phyloP scores from a whole-genome alignment of 352 stramenopile genomes.

The Globisporangium abappressorium region DNA sequence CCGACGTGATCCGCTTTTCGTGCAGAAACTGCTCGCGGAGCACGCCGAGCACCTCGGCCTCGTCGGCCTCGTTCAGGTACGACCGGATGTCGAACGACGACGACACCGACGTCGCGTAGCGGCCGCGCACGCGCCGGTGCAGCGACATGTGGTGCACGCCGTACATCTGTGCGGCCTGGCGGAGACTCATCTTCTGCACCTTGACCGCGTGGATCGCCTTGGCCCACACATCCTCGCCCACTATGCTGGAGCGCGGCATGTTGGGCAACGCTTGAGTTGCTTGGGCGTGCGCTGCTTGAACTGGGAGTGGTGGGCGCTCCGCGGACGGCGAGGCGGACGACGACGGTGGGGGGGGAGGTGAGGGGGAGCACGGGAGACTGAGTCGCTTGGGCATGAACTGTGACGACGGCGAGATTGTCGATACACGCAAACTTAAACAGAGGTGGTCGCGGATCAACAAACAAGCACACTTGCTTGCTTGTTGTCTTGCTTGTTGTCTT shows the following conservation, averaged over 20 bases:
- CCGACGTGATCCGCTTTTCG: constrained; percentile 41
- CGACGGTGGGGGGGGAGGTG: too few species aligned
- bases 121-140: constrained; percentile 22
- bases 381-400: constrained; percentile 12
- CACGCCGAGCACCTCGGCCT: constrained; percentile 33
- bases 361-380: background rate
- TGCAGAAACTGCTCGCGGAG: constrained; percentile 40
- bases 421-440: background rate
- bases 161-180: constrained; percentile 35
- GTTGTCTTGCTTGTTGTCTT: background rate
- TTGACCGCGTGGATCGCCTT: constrained; percentile 41
- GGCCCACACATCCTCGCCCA: constrained; percentile 39
- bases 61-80: constrained; percentile 30
- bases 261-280: background rate
- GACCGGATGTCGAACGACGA: constrained; percentile 18
- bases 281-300: background rate
- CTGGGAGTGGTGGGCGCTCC: background rate
- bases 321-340: background rate
- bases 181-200: constrained; percentile 45
- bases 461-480: background rate
- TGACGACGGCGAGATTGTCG: background rate
- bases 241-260: constrained; percentile 21
- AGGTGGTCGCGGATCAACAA: background rate
- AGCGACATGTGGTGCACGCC: constrained; percentile 50
- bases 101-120: constrained; percentile 5